Conservation (phyloP, 352 stramenopile genomes). For the Phytophthora pseudosyringae region DNA sequence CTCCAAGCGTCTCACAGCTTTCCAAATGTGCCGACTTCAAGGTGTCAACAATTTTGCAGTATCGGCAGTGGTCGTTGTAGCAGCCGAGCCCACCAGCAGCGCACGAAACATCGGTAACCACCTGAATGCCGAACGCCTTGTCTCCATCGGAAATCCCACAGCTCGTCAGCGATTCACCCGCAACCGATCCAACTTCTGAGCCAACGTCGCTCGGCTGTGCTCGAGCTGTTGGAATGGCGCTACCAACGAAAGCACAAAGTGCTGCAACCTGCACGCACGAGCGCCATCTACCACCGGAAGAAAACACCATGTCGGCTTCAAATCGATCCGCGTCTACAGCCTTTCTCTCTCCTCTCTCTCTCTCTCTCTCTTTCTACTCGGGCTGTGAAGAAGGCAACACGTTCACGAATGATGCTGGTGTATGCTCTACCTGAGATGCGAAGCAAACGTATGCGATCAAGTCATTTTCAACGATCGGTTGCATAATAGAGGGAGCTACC, state of each 20-base stretch:
- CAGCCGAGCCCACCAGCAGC: conserved; percentile 46
- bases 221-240: background rate
- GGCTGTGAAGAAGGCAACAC: conserved; percentile 12
- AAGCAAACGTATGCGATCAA: conserved; percentile 23
- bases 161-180: background rate
- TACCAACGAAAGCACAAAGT: conserved; percentile 7
- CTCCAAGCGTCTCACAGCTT: conserved; percentile 24
- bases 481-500: background rate
- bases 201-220: background rate
- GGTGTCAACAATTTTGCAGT: conserved; percentile 43
- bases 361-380: background rate
- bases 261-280: conserved; percentile 8
- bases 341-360: background rate
- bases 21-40: conserved; percentile 40
- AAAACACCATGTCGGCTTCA: conserved; percentile 11
- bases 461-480: conserved; percentile 3
- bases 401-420: conserved; percentile 24
- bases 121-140: conserved; percentile 41
- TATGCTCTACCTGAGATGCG: background rate
- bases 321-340: background rate
- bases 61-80: conserved; percentile 50
- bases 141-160: conserved; percentile 40
- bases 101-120: conserved; percentile 34
- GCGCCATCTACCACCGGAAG: conserved; percentile 7
- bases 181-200: conserved; percentile 27